These are phyloP conservation scores for Camellia sinensis DNA, from an alignment of 148 eudicot species.

Conservation along the genomic window DNA sequence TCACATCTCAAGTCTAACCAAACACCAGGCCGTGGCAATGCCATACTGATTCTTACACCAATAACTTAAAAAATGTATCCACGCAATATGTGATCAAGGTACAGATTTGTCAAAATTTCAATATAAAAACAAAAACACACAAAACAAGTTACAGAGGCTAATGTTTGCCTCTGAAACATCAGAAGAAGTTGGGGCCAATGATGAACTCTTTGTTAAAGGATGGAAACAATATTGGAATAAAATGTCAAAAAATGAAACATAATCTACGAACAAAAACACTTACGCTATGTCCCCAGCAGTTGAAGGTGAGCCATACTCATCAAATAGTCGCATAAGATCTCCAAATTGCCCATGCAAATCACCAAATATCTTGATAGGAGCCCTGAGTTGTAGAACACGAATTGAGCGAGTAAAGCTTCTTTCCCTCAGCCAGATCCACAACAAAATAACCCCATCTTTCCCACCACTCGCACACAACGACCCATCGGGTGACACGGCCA, in stretches of 20 bases:
- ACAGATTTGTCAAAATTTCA: no score
- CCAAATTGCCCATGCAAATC: slow-evolving; percentile 99
- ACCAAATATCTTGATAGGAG: slow-evolving; percentile 98
- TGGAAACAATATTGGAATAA: neutral
- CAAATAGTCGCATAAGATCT: slow-evolving; percentile 97
- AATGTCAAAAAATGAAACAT: neutral
- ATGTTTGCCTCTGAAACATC: neutral
- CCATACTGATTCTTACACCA: no score
- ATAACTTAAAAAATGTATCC: no score
- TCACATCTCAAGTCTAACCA: no score
- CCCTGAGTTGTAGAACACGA: slow-evolving; percentile 79
- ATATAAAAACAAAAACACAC: neutral
- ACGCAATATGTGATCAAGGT: no score
- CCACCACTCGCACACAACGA: no score
- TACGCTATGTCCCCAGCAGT: slow-evolving; percentile 99
- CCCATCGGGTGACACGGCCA: no score
- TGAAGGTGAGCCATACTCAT: slow-evolving; percentile 97
- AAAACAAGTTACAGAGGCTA: neutral
- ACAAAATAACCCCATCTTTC: no score
- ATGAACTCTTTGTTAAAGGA: neutral
- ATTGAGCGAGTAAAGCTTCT: no score
- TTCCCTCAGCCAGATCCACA: no score
- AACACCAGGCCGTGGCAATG: no score
- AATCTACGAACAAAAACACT: slow-evolving; percentile 34
- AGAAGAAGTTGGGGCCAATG: neutral